A percentile compares a stretch with the other conserved stretches of the same genome.
Evolutionary conservation across 768 basidiomycete species (phyloP).

Genomic region (Hygrocybe punicea): DNA sequence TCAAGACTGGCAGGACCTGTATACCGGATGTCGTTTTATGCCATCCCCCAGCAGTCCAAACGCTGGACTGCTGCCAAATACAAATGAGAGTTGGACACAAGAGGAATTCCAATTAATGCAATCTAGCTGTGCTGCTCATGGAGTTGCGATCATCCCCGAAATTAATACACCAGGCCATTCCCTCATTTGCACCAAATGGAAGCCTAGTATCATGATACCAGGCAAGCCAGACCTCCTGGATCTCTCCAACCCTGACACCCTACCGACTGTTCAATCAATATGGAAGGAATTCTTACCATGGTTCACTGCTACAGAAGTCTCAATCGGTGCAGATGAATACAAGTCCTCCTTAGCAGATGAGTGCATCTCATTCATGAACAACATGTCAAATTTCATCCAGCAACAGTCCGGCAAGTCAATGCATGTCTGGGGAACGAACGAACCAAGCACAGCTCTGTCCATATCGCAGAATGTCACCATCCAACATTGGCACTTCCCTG

Average conservation of each 20-base stretch:
- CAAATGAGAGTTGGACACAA: conserved; percentile 42
- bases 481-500: conserved; percentile 44
- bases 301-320: conserved; percentile 40
- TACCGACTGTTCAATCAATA: conserved; percentile 41
- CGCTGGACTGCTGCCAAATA: conserved; percentile 34
- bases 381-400: conserved; percentile 39
- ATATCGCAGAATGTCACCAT: conserved; percentile 42
- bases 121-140: conserved; percentile 35
- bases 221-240: conserved; percentile 37
- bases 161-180: conserved; percentile 46
- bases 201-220: conserved; percentile 37
- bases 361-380: conserved; percentile 43
- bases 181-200: conserved; percentile 45
- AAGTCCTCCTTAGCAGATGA: conserved; percentile 35
- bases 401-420: conserved; percentile 35
- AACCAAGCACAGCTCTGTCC: conserved; percentile 34
- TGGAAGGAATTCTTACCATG: conserved; percentile 43
- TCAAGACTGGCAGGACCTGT: conserved; percentile 39
- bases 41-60: conserved; percentile 34
- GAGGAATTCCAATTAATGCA: conserved; percentile 34
- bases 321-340: conserved; percentile 48
- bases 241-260: conserved; percentile 40
- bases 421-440: conserved; percentile 43
- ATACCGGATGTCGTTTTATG: conserved; percentile 42
- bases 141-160: conserved; percentile 41